phyloP scores from a whole-genome alignment of 495 filamentous ascomycete genomes.

The Penicillium lagena region DNA sequence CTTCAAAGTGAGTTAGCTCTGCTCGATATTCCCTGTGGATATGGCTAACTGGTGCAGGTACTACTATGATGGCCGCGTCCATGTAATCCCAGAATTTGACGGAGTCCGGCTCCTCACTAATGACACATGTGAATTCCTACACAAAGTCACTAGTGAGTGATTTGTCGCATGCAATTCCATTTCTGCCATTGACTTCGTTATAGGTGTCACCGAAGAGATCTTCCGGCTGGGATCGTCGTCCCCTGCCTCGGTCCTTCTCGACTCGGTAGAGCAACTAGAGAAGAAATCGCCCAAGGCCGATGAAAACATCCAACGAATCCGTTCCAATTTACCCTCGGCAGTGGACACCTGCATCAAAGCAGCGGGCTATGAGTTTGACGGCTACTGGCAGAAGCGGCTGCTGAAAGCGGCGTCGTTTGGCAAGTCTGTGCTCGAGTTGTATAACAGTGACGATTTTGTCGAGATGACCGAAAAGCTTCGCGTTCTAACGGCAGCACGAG shows the following conservation, averaged over 20 bases:
- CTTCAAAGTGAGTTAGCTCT: constrained; percentile 48
- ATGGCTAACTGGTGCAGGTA: constrained; percentile 43
- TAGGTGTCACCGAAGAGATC: constrained; percentile 75
- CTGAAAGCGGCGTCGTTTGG: constrained; percentile 94
- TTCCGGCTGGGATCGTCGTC: constrained; percentile 83
- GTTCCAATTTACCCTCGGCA: constrained; percentile 77
- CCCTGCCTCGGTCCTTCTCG: constrained; percentile 81
- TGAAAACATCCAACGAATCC: constrained; percentile 92
- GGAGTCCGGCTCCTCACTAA: constrained; percentile 83
- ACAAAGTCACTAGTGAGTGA: constrained; percentile 68
- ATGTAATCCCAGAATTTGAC: constrained; percentile 83
- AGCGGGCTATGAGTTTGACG: constrained; percentile 83
- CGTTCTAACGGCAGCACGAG: constrained; percentile 85
- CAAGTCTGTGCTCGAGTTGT: constrained; percentile 93
- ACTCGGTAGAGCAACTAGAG: constrained; percentile 87
- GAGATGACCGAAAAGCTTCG: constrained; percentile 95
- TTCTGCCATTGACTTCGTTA: too few relatives aligned
- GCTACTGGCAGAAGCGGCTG: constrained; percentile 90
- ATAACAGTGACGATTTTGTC: constrained; percentile 96
- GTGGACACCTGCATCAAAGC: constrained; percentile 89
- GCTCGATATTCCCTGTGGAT: not conserved
- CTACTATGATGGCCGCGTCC: constrained; percentile 86
- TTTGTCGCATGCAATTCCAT: not conserved
- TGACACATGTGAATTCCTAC: constrained; percentile 89
- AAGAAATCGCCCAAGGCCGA: constrained; percentile 94